Conservation (phyloP, 495 filamentous ascomycete species). For the Paragyromitra xinjiangensis region DNA sequence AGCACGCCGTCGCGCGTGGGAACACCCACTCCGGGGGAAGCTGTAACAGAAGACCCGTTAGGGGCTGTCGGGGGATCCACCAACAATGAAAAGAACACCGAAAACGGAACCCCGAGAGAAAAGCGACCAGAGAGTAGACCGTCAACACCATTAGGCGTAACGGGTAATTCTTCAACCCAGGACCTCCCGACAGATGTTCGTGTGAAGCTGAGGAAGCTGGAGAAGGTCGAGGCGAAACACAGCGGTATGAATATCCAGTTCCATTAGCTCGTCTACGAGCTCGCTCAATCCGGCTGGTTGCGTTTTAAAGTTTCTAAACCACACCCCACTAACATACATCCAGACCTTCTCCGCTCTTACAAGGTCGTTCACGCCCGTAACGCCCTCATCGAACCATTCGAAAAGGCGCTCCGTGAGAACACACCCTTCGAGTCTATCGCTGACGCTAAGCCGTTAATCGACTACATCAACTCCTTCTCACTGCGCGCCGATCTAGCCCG, state of each 20-base stretch:
- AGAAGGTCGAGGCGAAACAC: constrained; percentile 86
- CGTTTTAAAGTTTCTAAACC: constrained; percentile 13
- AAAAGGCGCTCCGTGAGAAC: constrained; percentile 86
- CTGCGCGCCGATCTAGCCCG: constrained; percentile 87
- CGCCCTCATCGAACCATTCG: constrained; percentile 87
- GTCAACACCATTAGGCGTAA: background rate
- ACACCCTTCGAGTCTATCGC: constrained; percentile 87
- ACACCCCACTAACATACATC: constrained; percentile 22
- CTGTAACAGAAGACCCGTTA: constrained; percentile 50
- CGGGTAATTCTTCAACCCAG: constrained; percentile 52
- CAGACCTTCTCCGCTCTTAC: constrained; percentile 91
- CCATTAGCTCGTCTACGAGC: background rate
- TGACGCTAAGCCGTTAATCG: constrained; percentile 83
- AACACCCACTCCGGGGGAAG: constrained; percentile 45
- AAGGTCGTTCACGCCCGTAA: constrained; percentile 86
- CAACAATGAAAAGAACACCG: constrained; percentile 9
- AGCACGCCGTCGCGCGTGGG: constrained; percentile 51
- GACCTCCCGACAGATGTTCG: constrained; percentile 80
- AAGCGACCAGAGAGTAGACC: constrained; percentile 3
- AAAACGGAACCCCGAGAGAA: background rate
- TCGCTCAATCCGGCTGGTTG: background rate
- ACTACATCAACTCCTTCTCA: constrained; percentile 91
- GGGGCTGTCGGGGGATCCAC: constrained; percentile 33
- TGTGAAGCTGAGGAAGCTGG: constrained; percentile 75
- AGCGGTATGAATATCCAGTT: constrained; percentile 66